Evolutionary conservation across 495 filamentous ascomycete genomes (phyloP).

Genomic region (Terfezia boudieri): DNA sequence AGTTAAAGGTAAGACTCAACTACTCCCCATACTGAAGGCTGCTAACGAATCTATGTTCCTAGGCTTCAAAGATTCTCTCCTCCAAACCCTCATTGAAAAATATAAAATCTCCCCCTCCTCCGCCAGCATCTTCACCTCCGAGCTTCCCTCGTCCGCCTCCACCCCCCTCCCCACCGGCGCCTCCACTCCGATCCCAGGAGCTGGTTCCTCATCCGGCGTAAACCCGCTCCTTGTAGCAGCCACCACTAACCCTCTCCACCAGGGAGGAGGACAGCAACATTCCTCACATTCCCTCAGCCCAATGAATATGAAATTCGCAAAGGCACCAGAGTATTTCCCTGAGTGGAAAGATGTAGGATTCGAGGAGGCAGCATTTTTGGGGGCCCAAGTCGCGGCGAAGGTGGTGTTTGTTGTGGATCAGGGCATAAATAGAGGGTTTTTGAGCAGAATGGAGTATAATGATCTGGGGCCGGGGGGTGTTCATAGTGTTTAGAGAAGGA

Average conservation of each 20-base stretch:
- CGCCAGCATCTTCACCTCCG: neutral
- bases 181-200: conserved; percentile 42
- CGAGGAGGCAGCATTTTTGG: conserved; percentile 17
- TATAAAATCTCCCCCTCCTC: conserved; percentile 45
- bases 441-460: conserved; percentile 56
- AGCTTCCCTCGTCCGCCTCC: conserved; percentile 19
- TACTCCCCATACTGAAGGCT: no score
- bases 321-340: conserved; percentile 66
- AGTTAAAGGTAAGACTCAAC: conserved; percentile 36
- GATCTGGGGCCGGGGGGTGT: conserved; percentile 51
- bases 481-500: conserved; percentile 20
- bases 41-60: neutral
- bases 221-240: conserved; percentile 87
- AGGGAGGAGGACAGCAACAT: conserved; percentile 30
- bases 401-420: conserved; percentile 39
- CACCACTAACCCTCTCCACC: conserved; percentile 44
- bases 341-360: conserved; percentile 78
- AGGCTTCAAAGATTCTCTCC: conserved; percentile 69
- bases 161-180: conserved; percentile 58
- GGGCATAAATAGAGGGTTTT: conserved; percentile 45
- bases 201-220: conserved; percentile 29
- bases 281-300: conserved; percentile 73
- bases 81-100: conserved; percentile 53
- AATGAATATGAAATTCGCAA: conserved; percentile 55
- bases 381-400: conserved; percentile 25